phyloP scores from a whole-genome alignment of 345 rosid genomes.

The Sisymbrium altissimum region DNA sequence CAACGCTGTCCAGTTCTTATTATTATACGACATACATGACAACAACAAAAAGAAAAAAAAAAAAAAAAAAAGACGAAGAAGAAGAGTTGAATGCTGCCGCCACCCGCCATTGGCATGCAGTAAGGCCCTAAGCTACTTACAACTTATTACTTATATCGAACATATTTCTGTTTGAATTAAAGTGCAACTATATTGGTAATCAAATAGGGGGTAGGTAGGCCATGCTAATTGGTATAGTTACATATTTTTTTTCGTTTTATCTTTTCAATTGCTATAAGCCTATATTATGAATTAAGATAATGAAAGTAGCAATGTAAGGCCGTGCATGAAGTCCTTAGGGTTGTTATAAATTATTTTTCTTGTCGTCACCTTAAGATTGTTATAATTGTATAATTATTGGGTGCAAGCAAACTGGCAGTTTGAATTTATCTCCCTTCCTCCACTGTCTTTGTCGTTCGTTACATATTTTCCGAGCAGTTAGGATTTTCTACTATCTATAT shows the following conservation, averaged over 20 bases:
- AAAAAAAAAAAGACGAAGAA: background rate
- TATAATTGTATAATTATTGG: background rate
- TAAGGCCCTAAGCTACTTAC: background rate
- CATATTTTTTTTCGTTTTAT: background rate
- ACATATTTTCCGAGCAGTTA: constrained; percentile 27
- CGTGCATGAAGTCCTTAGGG: constrained; percentile 26
- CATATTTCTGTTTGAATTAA: background rate
- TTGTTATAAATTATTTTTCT: background rate
- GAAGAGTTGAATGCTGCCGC: background rate
- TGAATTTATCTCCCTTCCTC: constrained; percentile 8
- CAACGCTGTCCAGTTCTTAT: background rate
- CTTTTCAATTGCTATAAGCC: background rate
- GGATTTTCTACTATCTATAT: background rate
- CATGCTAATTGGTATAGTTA: background rate
- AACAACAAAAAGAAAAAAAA: no score
- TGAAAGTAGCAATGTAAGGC: background rate
- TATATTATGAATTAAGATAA: constrained; percentile 4
- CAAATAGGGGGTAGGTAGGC: background rate
- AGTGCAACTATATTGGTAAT: background rate
- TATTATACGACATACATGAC: background rate
- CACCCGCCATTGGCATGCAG: background rate
- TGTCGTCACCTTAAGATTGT: constrained; percentile 14
- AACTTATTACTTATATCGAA: background rate
- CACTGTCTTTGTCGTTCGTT: constrained; percentile 25
- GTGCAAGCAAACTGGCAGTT: constrained; percentile 32